Percentiles rank a stretch among this genome's conserved stretches.
Conservation (phyloP, 2,329 filamentous ascomycete genomes). For the Aspergillus texensis region DNA sequence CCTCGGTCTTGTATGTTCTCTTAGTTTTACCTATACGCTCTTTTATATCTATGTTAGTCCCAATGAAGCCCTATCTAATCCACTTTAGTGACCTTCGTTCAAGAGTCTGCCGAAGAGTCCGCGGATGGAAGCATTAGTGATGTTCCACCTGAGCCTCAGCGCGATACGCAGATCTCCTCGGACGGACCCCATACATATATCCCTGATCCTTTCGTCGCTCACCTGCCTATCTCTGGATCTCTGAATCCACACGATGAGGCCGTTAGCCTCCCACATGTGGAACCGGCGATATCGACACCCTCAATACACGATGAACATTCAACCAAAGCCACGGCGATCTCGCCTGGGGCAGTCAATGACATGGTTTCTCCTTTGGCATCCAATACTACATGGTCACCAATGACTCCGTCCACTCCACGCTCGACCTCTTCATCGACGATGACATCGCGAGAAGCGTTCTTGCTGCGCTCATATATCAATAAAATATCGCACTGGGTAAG, state of each 20-base stretch:
- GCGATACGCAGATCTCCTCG: neutral
- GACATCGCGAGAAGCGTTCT: conserved; percentile 34
- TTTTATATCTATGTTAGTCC: neutral
- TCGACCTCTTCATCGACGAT: conserved; percentile 17
- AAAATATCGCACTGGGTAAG: conserved; percentile 38
- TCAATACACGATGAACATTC: conserved; percentile 11
- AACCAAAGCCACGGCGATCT: conserved; percentile 17
- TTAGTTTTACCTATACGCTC: neutral
- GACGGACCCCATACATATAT: neutral
- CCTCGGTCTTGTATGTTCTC: conserved; percentile 27
- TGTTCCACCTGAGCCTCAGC: conserved; percentile 2
- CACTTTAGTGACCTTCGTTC: conserved; percentile 30
- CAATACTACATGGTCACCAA: conserved; percentile 17
- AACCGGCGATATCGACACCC: neutral
- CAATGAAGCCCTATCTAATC: neutral
- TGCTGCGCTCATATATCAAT: conserved; percentile 39
- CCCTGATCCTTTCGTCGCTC: neutral
- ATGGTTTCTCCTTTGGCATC: conserved; percentile 19
- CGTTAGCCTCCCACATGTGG: neutral
- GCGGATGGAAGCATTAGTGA: conserved; percentile 9
- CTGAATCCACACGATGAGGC: neutral
- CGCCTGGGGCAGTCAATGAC: conserved; percentile 8
- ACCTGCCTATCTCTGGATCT: conserved; percentile 6
- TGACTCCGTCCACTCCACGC: conserved; percentile 17
- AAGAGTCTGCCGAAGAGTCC: conserved; percentile 24